Base-by-base conservation (phyloP, 2,329 filamentous ascomycete species). In the Aaosphaeria arxii region DNA sequence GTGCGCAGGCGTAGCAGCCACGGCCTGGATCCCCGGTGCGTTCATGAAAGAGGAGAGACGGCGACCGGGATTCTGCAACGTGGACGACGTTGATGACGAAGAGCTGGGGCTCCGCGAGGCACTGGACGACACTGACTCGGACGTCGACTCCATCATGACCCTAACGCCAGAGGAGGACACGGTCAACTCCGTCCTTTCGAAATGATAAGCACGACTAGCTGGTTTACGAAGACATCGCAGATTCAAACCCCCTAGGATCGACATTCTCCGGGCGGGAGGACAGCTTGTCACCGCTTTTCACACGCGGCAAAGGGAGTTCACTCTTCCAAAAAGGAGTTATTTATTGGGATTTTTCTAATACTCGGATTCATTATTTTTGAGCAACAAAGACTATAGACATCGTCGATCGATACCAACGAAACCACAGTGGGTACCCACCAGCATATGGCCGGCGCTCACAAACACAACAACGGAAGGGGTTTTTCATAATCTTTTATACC, bases 1-100 rank as follows among this genome's bases (percentile, higher is more conserved):
- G 52, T 91, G 87, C 55, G 89, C 87, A 6, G 61, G 87, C 4
- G 83, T 96, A 31, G 89, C 90, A 32, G 72, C 89, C 7, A 70
- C 84, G 11, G 94, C 91, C 41, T 70, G 67, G 64, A 53, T 61
- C 13, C 67, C 67, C 9, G 62, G 65, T 5, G 56, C 63, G 50
- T 84, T 83, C 66, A 88, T 96, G 71, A 83, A 83, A 33, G 88
- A 92, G 61, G 77, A 80, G 11, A 74, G 77, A 30, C 75, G 59
- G 51, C 62, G 57, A 38, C 41, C 56, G 17, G 46, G 52, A 11
- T 58, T 57, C 48, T 43, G 44, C 5, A 38, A 39, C 32, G 43
- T 49, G 29, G 57, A 60, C 11, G 64, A 66, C 28, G 65, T 68
- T 47, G 67, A 69, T 53, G 68, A 70, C 48, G 68, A 70, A 56